Conservation (phyloP, 768 basidiomycete genomes). For the Kwoniella sp. region DNA sequence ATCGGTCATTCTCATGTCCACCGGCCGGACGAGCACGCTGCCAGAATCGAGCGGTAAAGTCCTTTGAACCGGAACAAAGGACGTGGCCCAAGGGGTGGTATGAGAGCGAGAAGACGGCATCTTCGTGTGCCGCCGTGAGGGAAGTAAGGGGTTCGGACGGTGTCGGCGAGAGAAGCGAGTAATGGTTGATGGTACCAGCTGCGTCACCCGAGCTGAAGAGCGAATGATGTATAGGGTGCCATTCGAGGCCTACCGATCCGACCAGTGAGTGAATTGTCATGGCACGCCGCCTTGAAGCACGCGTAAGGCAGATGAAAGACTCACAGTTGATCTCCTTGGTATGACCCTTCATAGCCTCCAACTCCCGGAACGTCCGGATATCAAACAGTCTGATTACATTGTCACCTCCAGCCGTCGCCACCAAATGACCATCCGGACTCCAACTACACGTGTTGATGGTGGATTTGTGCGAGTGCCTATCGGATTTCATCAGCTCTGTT, state of each 20-base stretch:
- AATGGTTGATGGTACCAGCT: slow-evolving; percentile 89
- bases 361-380: slow-evolving; percentile 96
- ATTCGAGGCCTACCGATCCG: slow-evolving; percentile 66
- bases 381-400: slow-evolving; percentile 94
- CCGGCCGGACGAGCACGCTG: slow-evolving; percentile 56
- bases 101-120: slow-evolving; percentile 90
- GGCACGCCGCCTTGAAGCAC: not conserved
- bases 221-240: slow-evolving; percentile 87
- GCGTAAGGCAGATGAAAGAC: slow-evolving; percentile 38
- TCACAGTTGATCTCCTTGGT: slow-evolving; percentile 96
- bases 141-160: slow-evolving; percentile 68
- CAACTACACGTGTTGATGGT: slow-evolving; percentile 88
- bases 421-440: slow-evolving; percentile 89
- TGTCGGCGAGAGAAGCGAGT: slow-evolving; percentile 66
- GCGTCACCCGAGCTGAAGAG: slow-evolving; percentile 89
- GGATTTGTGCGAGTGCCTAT: slow-evolving; percentile 92
- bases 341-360: slow-evolving; percentile 86
- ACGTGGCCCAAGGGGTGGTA: slow-evolving; percentile 96
- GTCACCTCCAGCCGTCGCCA: slow-evolving; percentile 92
- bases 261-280: not conserved
- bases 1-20: slow-evolving; percentile 46
- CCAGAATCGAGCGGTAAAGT: slow-evolving; percentile 99
- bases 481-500: not conserved
- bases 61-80: slow-evolving; percentile 89
- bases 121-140: slow-evolving; percentile 95